phyloP scores from a whole-genome alignment of 768 basidiomycete species.

The Phaeolepiota aurea region DNA sequence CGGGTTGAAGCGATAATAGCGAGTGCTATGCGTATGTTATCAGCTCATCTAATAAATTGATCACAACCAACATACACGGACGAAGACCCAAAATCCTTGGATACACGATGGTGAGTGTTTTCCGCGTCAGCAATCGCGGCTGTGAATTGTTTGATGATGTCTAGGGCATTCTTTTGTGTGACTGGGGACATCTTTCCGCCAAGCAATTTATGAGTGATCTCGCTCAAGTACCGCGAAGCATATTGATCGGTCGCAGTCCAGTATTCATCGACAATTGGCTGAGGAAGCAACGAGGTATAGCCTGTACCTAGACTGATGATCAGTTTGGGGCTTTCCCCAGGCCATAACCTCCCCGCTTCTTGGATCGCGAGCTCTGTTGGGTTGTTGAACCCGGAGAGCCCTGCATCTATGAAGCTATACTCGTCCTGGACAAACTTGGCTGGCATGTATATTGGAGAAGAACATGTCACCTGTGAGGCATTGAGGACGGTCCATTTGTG shows the following conservation, averaged over 20 bases:
- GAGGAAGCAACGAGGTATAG: constrained; percentile 6
- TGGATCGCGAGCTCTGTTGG: constrained; percentile 9
- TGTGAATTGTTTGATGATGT: constrained; percentile 11
- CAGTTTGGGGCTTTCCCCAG: constrained; percentile 6
- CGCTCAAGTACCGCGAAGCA: constrained; percentile 7
- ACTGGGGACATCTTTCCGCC: not conserved
- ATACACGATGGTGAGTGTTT: constrained; percentile 4
- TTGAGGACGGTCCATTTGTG: constrained; percentile 16
- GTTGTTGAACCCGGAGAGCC: constrained; percentile 16
- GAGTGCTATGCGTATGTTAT: constrained; percentile 1
- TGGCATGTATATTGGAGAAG: constrained; percentile 11
- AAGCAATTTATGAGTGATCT: constrained; percentile 7
- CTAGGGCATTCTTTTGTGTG: constrained; percentile 4
- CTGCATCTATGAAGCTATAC: constrained; percentile 14
- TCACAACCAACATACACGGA: no score
- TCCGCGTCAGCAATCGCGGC: constrained; percentile 10
- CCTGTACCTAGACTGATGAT: constrained; percentile 13
- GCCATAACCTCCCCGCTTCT: constrained; percentile 12
- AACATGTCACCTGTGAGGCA: constrained; percentile 10
- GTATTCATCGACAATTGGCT: constrained; percentile 4
- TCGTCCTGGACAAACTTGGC: constrained; percentile 8
- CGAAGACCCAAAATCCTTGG: no score
- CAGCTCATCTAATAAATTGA: not conserved
- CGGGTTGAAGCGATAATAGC: constrained; percentile 11
- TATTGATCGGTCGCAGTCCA: constrained; percentile 9